Conservation (phyloP, 2,329 filamentous ascomycete genomes). For the Mycosphaerella arachidis region DNA sequence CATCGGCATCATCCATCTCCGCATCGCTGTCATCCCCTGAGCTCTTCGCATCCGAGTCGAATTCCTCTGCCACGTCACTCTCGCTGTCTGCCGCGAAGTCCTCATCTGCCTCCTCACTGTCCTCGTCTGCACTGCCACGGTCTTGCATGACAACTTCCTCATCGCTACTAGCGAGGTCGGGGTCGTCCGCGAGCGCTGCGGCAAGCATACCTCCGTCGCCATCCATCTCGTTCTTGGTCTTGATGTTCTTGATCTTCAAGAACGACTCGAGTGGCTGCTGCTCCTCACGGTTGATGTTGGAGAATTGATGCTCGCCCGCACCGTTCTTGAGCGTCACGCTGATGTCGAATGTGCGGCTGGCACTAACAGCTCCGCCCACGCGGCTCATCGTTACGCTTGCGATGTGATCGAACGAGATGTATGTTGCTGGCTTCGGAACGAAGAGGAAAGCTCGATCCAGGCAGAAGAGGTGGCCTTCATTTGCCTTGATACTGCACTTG, state of each 20-base stretch:
- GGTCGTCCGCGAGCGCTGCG: conserved; percentile 70
- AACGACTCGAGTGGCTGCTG: conserved; percentile 95
- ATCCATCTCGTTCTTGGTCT: conserved; percentile 97
- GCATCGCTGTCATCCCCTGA: conserved; percentile 62
- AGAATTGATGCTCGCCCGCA: conserved; percentile 89
- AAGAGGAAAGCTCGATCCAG: conserved; percentile 99
- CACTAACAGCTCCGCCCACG: conserved; percentile 87
- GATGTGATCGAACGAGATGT: conserved; percentile 92
- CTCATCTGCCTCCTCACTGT: conserved; percentile 91
- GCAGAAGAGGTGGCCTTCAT: conserved; percentile 95
- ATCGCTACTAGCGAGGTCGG: conserved; percentile 77
- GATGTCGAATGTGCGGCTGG: conserved; percentile 94
- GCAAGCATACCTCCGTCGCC: conserved; percentile 74
- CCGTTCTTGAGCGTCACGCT: conserved; percentile 85
- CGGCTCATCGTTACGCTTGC: conserved; percentile 90
- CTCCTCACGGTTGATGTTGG: conserved; percentile 98
- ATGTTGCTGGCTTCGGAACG: conserved; percentile 95
- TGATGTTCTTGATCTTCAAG: conserved; percentile 91
- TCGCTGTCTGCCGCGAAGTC: conserved; percentile 92
- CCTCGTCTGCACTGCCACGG: conserved; percentile 89
- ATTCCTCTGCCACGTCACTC: conserved; percentile 94
- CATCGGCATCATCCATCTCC: conserved; percentile 57
- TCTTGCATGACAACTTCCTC: conserved; percentile 75
- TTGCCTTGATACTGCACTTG: conserved; percentile 99
- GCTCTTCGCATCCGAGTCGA: conserved; percentile 85